Conservation (phyloP, 1,284 basidiomycete genomes). For the Apiotrichum laibachii region DNA sequence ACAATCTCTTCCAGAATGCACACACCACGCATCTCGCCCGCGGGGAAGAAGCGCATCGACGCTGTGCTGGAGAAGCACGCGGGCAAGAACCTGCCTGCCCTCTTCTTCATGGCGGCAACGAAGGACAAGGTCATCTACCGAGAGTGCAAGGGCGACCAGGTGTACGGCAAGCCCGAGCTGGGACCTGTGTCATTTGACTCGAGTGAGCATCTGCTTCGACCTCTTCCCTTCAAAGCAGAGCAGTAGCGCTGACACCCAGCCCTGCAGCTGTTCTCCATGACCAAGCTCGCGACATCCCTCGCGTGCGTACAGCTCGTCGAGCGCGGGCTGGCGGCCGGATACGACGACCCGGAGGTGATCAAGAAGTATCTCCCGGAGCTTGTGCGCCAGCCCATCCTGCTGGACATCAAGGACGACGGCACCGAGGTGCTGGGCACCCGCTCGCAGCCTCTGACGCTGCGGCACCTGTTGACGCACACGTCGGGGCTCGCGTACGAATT, state of each 20-base stretch:
- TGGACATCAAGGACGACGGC: conserved; percentile 32
- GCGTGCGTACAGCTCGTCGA: conserved; percentile 19
- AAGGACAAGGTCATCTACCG: conserved; percentile 34
- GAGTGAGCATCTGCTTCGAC: conserved; percentile 23
- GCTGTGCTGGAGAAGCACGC: conserved; percentile 20
- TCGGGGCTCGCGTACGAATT: conserved; percentile 21
- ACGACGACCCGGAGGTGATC: conserved; percentile 28
- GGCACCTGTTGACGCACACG: conserved; percentile 41
- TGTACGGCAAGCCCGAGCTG: conserved; percentile 29
- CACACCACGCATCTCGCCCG: neutral
- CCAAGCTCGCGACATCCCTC: conserved; percentile 35
- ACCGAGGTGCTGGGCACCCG: conserved; percentile 27
- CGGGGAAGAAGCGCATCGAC: conserved; percentile 28
- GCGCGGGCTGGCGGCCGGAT: conserved; percentile 8
- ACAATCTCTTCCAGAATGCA: neutral
- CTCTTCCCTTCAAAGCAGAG: neutral
- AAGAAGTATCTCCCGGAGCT: conserved; percentile 38
- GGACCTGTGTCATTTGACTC: conserved; percentile 32
- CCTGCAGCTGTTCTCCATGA: conserved; percentile 39
- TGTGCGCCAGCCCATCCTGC: conserved; percentile 27
- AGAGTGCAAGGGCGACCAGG: conserved; percentile 30
- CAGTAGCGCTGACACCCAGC: conserved; percentile 21
- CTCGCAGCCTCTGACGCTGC: conserved; percentile 34
- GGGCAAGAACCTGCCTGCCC: conserved; percentile 26
- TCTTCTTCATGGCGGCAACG: conserved; percentile 35